phyloP scores from a whole-genome alignment of 2,329 filamentous ascomycete species.

The Escovopsis sp. region DNA sequence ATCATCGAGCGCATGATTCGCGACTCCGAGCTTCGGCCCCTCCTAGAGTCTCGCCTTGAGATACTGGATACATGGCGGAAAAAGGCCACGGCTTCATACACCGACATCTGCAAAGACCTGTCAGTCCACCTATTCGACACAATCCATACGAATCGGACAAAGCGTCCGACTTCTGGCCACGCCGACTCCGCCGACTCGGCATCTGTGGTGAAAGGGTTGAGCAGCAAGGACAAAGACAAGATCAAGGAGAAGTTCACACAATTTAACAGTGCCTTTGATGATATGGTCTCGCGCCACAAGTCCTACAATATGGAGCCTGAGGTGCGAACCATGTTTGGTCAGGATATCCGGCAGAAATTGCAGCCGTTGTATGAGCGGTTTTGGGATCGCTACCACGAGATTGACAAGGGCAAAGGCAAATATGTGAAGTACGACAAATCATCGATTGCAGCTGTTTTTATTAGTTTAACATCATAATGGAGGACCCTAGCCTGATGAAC shows the following conservation, averaged over 20 bases:
- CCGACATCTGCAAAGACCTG: slow-evolving; percentile 77
- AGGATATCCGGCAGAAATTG: slow-evolving; percentile 79
- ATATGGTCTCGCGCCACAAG: slow-evolving; percentile 72
- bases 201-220: slow-evolving; percentile 68
- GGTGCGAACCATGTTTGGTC: slow-evolving; percentile 63
- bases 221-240: slow-evolving; percentile 83
- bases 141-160: slow-evolving; percentile 68
- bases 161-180: slow-evolving; percentile 58
- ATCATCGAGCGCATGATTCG: slow-evolving; percentile 75
- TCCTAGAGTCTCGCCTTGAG: slow-evolving; percentile 52
- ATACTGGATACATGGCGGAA: slow-evolving; percentile 77
- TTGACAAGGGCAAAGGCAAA: slow-evolving; percentile 95
- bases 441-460: slow-evolving; percentile 53
- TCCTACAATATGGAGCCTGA: slow-evolving; percentile 79
- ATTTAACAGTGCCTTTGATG: slow-evolving; percentile 86
- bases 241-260: slow-evolving; percentile 92
- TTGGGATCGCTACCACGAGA: slow-evolving; percentile 93
- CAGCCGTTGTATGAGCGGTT: slow-evolving; percentile 91
- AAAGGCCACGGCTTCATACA: slow-evolving; percentile 66
- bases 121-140: slow-evolving; percentile 77
- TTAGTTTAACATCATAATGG: slow-evolving; percentile 27
- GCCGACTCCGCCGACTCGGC: slow-evolving; percentile 77
- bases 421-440: slow-evolving; percentile 95
- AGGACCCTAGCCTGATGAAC: background rate
- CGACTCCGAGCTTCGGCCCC: slow-evolving; percentile 59